Evolutionary conservation across 768 basidiomycete genomes (phyloP).

Genomic region (Tephrocybe sp.): DNA sequence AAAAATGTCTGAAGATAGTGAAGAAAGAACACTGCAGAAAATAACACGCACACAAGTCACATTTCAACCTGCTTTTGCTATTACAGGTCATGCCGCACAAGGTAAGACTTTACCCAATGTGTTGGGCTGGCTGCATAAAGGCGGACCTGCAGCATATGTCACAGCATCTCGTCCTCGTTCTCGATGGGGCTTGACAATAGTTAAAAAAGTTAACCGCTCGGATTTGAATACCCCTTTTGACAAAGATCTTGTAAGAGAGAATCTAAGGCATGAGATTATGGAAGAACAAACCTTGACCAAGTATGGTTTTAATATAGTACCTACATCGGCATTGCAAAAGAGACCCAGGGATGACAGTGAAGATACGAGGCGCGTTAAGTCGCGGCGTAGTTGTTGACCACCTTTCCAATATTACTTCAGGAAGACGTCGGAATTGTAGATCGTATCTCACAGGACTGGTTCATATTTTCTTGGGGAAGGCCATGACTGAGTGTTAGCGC

Average conservation of each 20-base stretch:
- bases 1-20: background rate
- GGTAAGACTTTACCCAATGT: slow-evolving; percentile 25
- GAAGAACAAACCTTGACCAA: background rate
- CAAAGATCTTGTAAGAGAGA: background rate
- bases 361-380: too few relatives aligned
- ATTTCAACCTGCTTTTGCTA: slow-evolving; percentile 26
- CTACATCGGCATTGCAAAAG: too few relatives aligned
- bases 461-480: too few relatives aligned
- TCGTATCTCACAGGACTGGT: too few relatives aligned
- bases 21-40: background rate
- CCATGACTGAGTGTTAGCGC: too few relatives aligned
- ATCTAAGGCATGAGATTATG: background rate
- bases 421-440: too few relatives aligned
- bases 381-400: too few relatives aligned
- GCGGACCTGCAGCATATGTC: slow-evolving; percentile 30
- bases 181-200: slow-evolving; percentile 20
- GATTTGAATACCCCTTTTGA: slow-evolving; percentile 19
- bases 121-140: slow-evolving; percentile 19
- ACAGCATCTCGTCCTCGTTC: slow-evolving; percentile 23
- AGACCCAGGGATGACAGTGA: too few relatives aligned
- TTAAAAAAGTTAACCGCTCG: slow-evolving; percentile 14
- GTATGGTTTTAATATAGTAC: slow-evolving; percentile 3
- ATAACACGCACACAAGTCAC: slow-evolving; percentile 18
- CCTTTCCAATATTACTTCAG: too few relatives aligned
- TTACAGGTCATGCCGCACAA: slow-evolving; percentile 30